Evolutionary conservation across 2,329 filamentous ascomycete genomes (phyloP).

Genomic region (Fusarium torreyae): DNA sequence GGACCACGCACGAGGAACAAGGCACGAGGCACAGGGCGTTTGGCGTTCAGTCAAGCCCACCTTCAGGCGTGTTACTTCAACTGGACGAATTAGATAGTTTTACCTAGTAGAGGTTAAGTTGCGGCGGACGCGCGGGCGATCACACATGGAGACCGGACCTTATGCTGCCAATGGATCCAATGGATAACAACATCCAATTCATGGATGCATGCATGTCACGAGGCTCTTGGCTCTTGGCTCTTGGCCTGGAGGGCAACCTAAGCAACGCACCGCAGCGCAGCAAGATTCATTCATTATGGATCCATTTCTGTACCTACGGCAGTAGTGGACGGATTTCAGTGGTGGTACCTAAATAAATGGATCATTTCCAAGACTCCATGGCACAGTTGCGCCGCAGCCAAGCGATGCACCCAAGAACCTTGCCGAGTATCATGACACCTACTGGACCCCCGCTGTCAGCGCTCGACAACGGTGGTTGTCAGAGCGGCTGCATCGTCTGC

Average conservation of each 20-base stretch:
- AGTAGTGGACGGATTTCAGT: constrained; percentile 23
- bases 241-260: constrained; percentile 18
- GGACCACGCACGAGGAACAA: constrained; percentile 32
- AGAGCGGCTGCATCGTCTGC: constrained; percentile 31
- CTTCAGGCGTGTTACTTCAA: constrained; percentile 17
- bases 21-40: constrained; percentile 39
- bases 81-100: constrained; percentile 26
- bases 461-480: constrained; percentile 22
- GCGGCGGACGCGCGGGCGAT: constrained; percentile 44
- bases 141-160: constrained; percentile 28
- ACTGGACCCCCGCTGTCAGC: constrained; percentile 4
- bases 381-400: constrained; percentile 25
- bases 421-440: constrained; percentile 17
- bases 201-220: constrained; percentile 43
- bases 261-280: constrained; percentile 24
- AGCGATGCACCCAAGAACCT: constrained; percentile 20
- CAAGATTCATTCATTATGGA: constrained; percentile 2
- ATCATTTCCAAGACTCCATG: constrained; percentile 14
- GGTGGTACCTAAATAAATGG: constrained; percentile 5
- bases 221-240: background rate
- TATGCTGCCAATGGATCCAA: constrained; percentile 28
- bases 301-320: background rate
- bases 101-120: constrained; percentile 34
- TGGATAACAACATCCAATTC: constrained; percentile 24
- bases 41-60: constrained; percentile 13